Evolutionary conservation across 306 rosid species (phyloP), one percentile per base, ranked within the genome.

Genomic region (Quercus aquifolioides): DNA sequence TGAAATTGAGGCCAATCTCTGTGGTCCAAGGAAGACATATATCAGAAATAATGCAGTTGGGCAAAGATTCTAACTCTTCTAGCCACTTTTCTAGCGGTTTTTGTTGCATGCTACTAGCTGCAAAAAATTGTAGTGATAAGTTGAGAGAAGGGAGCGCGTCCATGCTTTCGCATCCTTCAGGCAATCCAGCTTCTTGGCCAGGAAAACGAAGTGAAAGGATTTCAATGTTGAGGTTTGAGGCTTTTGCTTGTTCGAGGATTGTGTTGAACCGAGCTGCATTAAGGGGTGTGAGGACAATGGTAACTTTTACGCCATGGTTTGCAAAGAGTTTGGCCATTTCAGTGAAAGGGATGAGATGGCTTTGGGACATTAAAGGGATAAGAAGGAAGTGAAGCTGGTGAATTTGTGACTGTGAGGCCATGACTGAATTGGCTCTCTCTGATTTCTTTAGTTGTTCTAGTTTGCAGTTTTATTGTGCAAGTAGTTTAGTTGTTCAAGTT

Each of bases 21-120:
- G 21, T 46, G 14, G 80, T 58, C 80, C 79, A 67, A 18, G 81
- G 75, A 52, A 84, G 20, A 65, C 60, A 23, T 12, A 59, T 4
- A 52, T 78, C 83, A 2, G 83, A 75, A 55, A 83, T 69, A 31
- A 84, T 63, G 72, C 87, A 84, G 55, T 28, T 71, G 3, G 87
- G 84, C 2, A 26, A 54, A 1, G 77, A 76, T 19, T 17, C 21
- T 1, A 83, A 35, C 30, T 51, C 73, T 18, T 57, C 51, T 10
- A 38, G 43, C 43, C 43, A 38, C 43, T 38, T 38, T 38, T 38
- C 43, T 6, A 38, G 43, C 7, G 43, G 43, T 38, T 38, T 6
- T 38, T 38, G 43, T 38, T 6, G 43, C 43, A 38, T 38, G 43
- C 43, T 38, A 38, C 43, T 21, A 18, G 82, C 82, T 13, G 15